Evolutionary conservation across 352 stramenopile species (phyloP), one percentile per base, ranked within the genome.

Genomic region (Phytophthora macrochlamydospora): DNA sequence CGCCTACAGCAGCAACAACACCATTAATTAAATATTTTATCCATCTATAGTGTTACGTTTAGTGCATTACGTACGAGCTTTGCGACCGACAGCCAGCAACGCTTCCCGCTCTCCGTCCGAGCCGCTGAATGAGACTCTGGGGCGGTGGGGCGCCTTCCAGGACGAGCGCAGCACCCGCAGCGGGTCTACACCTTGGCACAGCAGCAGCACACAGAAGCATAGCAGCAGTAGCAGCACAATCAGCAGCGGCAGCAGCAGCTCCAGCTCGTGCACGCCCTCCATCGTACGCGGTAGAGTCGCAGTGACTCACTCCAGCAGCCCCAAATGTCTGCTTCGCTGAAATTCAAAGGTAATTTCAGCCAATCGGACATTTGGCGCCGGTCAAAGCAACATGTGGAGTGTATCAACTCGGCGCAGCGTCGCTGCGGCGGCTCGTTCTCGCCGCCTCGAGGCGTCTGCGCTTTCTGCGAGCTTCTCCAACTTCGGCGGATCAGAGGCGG

Each of bases 111-210:
- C 82, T n/a, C 63, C 63, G 13, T 81, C 65, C 0, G 77, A 78
- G 24, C 60, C 72, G 6, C 75, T 84, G 9, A 75, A 51, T 13
- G 78, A 70, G 42, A 75, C 45, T 29, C 49, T 58, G 32, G 59
- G 44, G 11, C 53, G 59, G 11, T 45, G 50, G 43, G 85, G 85
- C 29, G 58, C 73, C 59, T 90, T 89, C 64, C 81, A 91, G 13
- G 65, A 65, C 53, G 83, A 84, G 55, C 83, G 81, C 61, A 92
- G 56, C 38, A 93, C 51, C 2, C 85, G 83, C 62, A 82, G 53
- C 32, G 85, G 85, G 52, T 89, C 72, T 14, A 93, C 63, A 0
- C 85, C 85, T 42, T 90, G 79, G 31, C 67, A 87, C 18, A 85
- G 45, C 9, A 93, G 63, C 48, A 73, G 38, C 5, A 73, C 46